phyloP scores from a whole-genome alignment of 1,284 basidiomycete species.

The Schizopora paradoxa region DNA sequence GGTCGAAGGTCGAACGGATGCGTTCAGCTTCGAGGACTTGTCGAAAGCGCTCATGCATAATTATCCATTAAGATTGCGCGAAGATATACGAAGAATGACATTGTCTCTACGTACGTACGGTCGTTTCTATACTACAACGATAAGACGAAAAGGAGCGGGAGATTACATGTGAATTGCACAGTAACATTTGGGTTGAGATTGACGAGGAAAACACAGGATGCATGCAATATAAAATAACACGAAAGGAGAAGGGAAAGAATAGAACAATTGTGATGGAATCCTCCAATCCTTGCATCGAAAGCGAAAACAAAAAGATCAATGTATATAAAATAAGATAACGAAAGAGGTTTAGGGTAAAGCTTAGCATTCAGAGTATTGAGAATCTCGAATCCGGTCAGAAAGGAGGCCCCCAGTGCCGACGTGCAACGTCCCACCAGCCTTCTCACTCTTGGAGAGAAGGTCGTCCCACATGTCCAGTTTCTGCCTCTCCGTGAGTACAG shows the following conservation, averaged over 20 bases:
- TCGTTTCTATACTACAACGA: too few species aligned
- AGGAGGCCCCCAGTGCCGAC: slow-evolving; percentile 34
- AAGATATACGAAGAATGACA: background rate
- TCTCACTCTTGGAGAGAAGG: slow-evolving; percentile 53
- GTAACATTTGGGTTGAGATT: background rate
- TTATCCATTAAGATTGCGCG: background rate
- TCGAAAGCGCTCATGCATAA: too few species aligned
- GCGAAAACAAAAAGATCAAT: background rate
- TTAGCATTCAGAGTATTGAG: slow-evolving; percentile 1
- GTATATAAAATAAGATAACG: slow-evolving; percentile 1
- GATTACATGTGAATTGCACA: too few species aligned
- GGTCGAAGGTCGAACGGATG: too few species aligned
- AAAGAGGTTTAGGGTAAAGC: background rate
- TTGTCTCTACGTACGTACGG: slow-evolving; percentile 1
- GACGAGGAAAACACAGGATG: background rate
- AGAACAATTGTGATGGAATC: background rate
- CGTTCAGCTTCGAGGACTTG: too few species aligned
- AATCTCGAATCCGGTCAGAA: slow-evolving; percentile 37
- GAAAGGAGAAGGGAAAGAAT: background rate
- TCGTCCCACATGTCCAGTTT: slow-evolving; percentile 68
- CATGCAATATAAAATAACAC: background rate
- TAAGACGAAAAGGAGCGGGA: too few species aligned
- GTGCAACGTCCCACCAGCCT: slow-evolving; percentile 66
- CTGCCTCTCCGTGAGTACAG: slow-evolving; percentile 52
- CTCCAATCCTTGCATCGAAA: background rate